A percentile compares a stretch with the other conserved stretches of the same genome.
These are phyloP conservation scores for Schwanniomyces pseudopolymorphus DNA, from an alignment of 805 yeast genomes.

Conservation along the genomic window DNA sequence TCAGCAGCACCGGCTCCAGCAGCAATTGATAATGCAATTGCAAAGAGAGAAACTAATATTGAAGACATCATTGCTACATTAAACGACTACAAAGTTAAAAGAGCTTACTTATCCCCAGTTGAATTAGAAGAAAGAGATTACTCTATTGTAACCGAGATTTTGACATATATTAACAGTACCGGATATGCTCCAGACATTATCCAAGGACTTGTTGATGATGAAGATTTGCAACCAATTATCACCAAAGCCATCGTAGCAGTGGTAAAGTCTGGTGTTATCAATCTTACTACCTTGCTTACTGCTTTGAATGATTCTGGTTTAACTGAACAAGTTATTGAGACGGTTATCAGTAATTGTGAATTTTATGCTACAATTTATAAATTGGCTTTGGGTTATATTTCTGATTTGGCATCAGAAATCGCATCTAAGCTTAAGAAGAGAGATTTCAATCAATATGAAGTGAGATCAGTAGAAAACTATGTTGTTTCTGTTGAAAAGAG, in stretches of 20 bases:
- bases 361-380: conserved; percentile 40
- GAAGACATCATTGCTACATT: conserved; percentile 27
- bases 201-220: conserved; percentile 30
- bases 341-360: conserved; percentile 35
- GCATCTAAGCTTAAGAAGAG: conserved; percentile 20
- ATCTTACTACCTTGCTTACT: conserved; percentile 36
- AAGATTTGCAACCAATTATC: conserved; percentile 28
- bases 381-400: conserved; percentile 30
- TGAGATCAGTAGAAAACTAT: conserved; percentile 5
- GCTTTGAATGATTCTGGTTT: conserved; percentile 44
- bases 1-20: conserved; percentile 1
- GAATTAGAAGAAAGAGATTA: conserved; percentile 37
- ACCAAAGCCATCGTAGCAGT: conserved; percentile 24
- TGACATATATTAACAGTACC: conserved; percentile 35
- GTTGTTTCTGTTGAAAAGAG: conserved; percentile 8
- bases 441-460: background rate
- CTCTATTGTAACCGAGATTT: conserved; percentile 40
- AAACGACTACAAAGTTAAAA: conserved; percentile 28
- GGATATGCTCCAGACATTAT: conserved; percentile 37
- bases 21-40: conserved; percentile 10
- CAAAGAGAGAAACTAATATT: conserved; percentile 19
- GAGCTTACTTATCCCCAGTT: conserved; percentile 19
- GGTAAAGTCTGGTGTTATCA: conserved; percentile 31
- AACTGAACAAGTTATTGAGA: conserved; percentile 34
- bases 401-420: conserved; percentile 29